Conservation (phyloP, 768 basidiomycete species). For the Lepiota venenata region DNA sequence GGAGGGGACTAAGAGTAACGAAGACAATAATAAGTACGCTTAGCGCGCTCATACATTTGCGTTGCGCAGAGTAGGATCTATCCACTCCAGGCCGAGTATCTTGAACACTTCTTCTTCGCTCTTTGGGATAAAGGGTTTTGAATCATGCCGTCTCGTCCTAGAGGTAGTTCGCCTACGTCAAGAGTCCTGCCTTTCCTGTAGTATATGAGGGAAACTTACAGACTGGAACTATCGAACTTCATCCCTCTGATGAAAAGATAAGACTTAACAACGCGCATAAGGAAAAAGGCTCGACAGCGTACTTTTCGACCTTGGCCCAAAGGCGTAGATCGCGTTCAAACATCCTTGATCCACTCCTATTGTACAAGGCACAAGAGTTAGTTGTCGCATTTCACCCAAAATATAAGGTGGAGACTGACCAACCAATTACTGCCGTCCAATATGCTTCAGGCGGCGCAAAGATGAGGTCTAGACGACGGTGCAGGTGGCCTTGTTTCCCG, state of each 20-base stretch:
- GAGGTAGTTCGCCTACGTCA: not conserved
- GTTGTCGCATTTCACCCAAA: not conserved
- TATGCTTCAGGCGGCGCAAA: constrained; percentile 75
- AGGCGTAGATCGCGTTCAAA: constrained; percentile 82
- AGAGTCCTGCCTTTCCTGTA: not conserved
- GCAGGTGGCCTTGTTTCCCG: constrained; percentile 30
- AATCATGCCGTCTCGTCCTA: constrained; percentile 65
- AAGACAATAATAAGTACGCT: not conserved
- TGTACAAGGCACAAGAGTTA: not conserved
- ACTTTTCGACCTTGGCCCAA: constrained; percentile 69
- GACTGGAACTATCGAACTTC: constrained; percentile 81
- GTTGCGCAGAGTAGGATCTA: constrained; percentile 71
- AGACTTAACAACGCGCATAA: not conserved
- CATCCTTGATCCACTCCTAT: constrained; percentile 85
- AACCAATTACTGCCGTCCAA: constrained; percentile 88
- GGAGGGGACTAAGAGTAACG: not conserved
- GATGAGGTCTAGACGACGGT: constrained; percentile 82
- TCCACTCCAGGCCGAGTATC: constrained; percentile 63
- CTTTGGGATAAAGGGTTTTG: constrained; percentile 52
- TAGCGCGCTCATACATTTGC: constrained; percentile 47
- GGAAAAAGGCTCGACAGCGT: constrained; percentile 9
- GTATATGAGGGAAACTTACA: constrained; percentile 42
- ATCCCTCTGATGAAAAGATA: constrained; percentile 47
- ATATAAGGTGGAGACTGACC: constrained; percentile 39
- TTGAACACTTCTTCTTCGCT: constrained; percentile 75